Conservation (phyloP, 306 rosid species). For the Vigna nakashimae region DNA sequence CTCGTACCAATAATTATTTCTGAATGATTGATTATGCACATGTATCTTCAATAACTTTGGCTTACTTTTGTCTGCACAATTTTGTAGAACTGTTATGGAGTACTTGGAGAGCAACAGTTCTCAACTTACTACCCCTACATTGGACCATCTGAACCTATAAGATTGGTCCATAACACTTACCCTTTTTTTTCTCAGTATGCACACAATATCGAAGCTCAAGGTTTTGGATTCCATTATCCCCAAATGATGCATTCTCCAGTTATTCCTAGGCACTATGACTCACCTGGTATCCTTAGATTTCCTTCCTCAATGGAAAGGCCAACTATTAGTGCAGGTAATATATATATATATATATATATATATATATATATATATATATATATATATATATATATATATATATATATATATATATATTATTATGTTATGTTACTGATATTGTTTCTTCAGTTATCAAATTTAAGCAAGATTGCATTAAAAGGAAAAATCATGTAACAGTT, state of each 20-base stretch:
- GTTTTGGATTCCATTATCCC: conserved; percentile 65
- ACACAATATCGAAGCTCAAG: conserved; percentile 62
- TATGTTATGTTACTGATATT: background rate
- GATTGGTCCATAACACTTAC: conserved; percentile 61
- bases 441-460: background rate
- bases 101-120: conserved; percentile 71
- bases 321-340: conserved; percentile 48
- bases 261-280: conserved; percentile 58
- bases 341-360: no score
- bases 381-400: no score
- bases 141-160: conserved; percentile 63
- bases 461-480: conserved; percentile 13
- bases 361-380: no score
- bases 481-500: conserved; percentile 48
- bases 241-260: conserved; percentile 64
- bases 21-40: background rate
- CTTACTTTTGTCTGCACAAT: conserved; percentile 19
- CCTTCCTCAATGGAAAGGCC: conserved; percentile 58
- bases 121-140: conserved; percentile 58
- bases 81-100: conserved; percentile 64
- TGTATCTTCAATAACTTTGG: conserved; percentile 30
- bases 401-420: no score
- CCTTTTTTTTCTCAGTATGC: conserved; percentile 64
- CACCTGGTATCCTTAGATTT: conserved; percentile 61
- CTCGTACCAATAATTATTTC: background rate